Conservation (phyloP, 371 early-diverging fungal genomes). For the Syncephalis fuscata region DNA sequence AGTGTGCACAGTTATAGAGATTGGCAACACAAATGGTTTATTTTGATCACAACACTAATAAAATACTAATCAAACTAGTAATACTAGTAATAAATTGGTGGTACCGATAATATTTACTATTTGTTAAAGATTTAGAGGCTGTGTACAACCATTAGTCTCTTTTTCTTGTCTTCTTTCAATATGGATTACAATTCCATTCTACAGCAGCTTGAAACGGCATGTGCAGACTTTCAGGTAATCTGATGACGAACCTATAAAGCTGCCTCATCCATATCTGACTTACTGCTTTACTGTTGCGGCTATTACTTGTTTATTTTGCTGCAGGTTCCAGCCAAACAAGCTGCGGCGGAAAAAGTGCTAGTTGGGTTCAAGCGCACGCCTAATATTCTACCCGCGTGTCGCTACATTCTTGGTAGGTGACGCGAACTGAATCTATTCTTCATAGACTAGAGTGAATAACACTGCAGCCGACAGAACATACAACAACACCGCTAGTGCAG, state of each 20-base stretch:
- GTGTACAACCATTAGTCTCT: background rate
- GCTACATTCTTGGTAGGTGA: slow-evolving; percentile 37
- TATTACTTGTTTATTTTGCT: background rate
- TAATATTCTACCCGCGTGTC: slow-evolving; percentile 37
- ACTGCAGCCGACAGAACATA: slow-evolving; percentile 30
- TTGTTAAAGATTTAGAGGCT: too few species aligned
- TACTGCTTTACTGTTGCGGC: background rate
- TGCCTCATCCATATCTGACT: too few species aligned
- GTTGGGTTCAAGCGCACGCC: slow-evolving; percentile 36
- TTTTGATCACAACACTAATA: too few species aligned
- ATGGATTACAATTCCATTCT: slow-evolving; percentile 16
- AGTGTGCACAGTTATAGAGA: too few species aligned
- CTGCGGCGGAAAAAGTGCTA: slow-evolving; percentile 35
- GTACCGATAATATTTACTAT: too few species aligned
- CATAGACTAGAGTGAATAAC: too few species aligned
- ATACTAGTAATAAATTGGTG: too few species aligned
- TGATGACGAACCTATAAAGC: background rate
- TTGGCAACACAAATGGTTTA: too few species aligned
- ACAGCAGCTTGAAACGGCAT: slow-evolving; percentile 42
- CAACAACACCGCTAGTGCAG: slow-evolving; percentile 30
- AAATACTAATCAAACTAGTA: too few species aligned
- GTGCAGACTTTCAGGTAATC: slow-evolving; percentile 44
- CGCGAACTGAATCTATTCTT: background rate
- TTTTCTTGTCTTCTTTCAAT: slow-evolving; percentile 1
- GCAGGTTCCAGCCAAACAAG: slow-evolving; percentile 30